Percentiles rank a stretch among this genome's conserved stretches.
Conservation (phyloP, 192 early-diverging fungal genomes). For the Gryganskiella cystojenkinii region DNA sequence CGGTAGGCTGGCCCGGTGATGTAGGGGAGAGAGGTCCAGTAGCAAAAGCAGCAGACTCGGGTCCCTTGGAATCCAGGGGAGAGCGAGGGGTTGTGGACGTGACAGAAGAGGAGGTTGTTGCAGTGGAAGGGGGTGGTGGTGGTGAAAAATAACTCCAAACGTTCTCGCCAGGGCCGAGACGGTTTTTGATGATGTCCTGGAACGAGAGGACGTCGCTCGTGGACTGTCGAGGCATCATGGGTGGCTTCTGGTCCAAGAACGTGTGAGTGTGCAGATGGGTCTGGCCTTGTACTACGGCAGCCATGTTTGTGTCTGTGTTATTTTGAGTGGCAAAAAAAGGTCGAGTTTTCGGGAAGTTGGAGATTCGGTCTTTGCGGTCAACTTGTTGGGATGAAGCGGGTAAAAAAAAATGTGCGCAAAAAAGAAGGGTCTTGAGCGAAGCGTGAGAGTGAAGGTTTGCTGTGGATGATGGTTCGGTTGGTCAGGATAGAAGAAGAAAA, state of each 20-base stretch:
- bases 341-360: too few species aligned
- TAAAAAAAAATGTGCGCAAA: background rate
- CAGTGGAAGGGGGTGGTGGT: background rate
- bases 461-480: background rate
- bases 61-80: too few species aligned
- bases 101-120: background rate
- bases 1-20: constrained; percentile 17
- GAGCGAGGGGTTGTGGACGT: too few species aligned
- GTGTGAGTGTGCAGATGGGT: constrained; percentile 23
- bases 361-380: too few species aligned
- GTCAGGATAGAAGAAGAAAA: background rate
- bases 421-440: background rate
- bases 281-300: background rate
- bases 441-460: background rate
- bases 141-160: constrained; percentile 50
- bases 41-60: too few species aligned
- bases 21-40: constrained; percentile 1
- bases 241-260: constrained; percentile 40
- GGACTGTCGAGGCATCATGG: constrained; percentile 45
- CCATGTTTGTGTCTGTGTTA: background rate
- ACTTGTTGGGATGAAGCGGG: too few species aligned
- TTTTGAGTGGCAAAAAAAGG: too few species aligned
- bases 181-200: constrained; percentile 42
- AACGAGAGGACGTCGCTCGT: constrained; percentile 43
- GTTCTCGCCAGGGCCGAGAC: constrained; percentile 31